These are phyloP conservation scores for Imleria badia DNA, from an alignment of 768 basidiomycete genomes.

Conservation along the genomic window DNA sequence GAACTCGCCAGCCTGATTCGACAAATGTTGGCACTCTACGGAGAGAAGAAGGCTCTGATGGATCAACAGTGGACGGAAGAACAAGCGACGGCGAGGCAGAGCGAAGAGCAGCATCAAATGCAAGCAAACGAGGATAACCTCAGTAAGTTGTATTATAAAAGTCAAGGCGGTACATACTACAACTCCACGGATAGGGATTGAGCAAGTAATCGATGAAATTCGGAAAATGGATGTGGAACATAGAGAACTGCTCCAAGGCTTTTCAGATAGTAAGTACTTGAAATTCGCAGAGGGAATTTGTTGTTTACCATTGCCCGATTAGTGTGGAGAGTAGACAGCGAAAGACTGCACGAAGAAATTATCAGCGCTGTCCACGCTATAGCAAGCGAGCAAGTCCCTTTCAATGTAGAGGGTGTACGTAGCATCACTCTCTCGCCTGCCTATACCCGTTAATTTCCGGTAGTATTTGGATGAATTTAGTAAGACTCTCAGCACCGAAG, in stretches of 20 bases:
- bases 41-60: conserved; percentile 52
- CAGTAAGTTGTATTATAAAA: conserved; percentile 37
- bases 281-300: neutral
- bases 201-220: conserved; percentile 56
- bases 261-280: conserved; percentile 52
- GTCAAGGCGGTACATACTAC: neutral
- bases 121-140: conserved; percentile 46
- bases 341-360: conserved; percentile 58
- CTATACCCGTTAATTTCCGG: neutral
- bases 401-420: conserved; percentile 74
- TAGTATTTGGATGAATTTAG: conserved; percentile 84
- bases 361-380: conserved; percentile 63
- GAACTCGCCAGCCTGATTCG: conserved; percentile 67
- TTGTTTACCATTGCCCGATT: conserved; percentile 3
- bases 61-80: conserved; percentile 54
- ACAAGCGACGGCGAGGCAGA: no score
- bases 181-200: conserved; percentile 41
- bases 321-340: conserved; percentile 66
- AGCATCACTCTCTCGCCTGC: neutral
- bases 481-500: conserved; percentile 60
- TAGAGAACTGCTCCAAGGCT: conserved; percentile 44
- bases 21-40: conserved; percentile 53
- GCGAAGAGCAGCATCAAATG: conserved; percentile 21
- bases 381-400: conserved; percentile 71
- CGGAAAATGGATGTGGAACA: conserved; percentile 53